phyloP scores from a whole-genome alignment of 768 basidiomycete species.

The Kwoniella dendrophila region DNA sequence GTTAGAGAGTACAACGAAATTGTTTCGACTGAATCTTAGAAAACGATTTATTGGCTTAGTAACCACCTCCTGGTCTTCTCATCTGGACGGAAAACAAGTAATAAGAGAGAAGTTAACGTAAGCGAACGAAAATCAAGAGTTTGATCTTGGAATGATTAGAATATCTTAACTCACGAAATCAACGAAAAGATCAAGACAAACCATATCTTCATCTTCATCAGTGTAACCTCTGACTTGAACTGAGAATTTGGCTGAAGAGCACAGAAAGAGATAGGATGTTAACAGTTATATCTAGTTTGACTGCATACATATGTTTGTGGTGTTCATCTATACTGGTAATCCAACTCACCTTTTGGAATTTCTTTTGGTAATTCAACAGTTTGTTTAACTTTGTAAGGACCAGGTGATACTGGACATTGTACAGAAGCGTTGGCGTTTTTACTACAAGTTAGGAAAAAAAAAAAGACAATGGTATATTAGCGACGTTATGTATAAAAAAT shows the following conservation, averaged over 20 bases:
- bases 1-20: constrained; percentile 1
- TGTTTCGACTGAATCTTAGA: not conserved
- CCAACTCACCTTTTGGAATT: constrained; percentile 70
- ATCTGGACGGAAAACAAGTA: constrained; percentile 19
- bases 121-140: not conserved
- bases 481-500: no score
- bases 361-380: constrained; percentile 86
- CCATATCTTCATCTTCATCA: constrained; percentile 69
- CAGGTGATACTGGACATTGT: constrained; percentile 79
- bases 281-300: no score
- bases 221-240: constrained; percentile 73
- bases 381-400: constrained; percentile 72
- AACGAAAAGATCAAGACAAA: constrained; percentile 78
- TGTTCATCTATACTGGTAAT: no score
- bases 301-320: no score
- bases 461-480: no score
- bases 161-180: constrained; percentile 62
- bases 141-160: not conserved
- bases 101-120: not conserved
- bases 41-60: not conserved
- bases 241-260: constrained; percentile 73
- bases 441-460: constrained; percentile 59
- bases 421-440: constrained; percentile 72
- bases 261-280: no score
- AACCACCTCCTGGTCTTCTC: constrained; percentile 22